Conservation (phyloP, 257 asterid species). For the Solanum chmielewskii region DNA sequence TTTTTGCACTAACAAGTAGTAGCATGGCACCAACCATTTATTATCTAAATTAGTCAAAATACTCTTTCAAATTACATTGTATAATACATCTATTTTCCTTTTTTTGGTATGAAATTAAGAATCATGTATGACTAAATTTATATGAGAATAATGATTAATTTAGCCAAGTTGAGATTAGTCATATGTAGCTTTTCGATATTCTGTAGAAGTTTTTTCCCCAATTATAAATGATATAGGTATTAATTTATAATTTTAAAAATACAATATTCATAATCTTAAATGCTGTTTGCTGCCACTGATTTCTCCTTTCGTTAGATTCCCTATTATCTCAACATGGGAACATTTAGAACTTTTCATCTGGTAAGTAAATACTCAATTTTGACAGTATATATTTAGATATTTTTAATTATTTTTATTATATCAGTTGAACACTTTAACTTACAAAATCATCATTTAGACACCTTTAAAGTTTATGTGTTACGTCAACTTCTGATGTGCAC, state of each 20-base stretch:
- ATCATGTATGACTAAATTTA: background rate
- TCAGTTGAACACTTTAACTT: no score
- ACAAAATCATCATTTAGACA: no score
- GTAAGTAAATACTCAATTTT: background rate
- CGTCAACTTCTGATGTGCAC: background rate
- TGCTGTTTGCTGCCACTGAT: background rate
- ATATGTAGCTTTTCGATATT: background rate
- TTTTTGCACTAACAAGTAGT: background rate
- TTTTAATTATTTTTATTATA: background rate
- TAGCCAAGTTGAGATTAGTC: background rate
- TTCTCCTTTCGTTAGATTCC: background rate
- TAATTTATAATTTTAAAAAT: background rate
- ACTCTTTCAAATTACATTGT: background rate
- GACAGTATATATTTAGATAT: background rate
- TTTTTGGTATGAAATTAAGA: background rate
- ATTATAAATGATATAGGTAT: background rate
- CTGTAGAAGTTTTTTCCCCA: rapidly evolving
- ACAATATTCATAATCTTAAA: background rate
- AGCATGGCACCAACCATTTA: background rate
- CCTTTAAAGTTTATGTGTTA: no score
- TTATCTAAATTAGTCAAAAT: background rate
- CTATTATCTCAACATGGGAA: background rate
- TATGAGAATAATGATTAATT: background rate
- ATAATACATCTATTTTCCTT: background rate
- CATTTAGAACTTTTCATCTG: background rate